Base-by-base conservation (phyloP, 129 eudicot genomes). In the Chrysanthemum makinoi region DNA sequence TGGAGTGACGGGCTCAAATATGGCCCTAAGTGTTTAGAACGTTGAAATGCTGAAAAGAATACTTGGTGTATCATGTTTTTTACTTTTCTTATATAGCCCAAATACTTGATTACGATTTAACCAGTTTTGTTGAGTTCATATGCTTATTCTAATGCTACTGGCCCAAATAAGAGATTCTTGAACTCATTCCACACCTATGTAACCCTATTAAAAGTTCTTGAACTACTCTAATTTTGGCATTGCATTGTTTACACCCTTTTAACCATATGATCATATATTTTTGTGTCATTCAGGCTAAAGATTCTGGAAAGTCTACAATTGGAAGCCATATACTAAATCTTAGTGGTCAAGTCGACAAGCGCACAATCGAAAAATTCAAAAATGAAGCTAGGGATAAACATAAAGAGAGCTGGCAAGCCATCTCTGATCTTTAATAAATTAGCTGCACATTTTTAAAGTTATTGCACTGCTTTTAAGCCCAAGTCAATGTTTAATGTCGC, bases 311-410 rank as follows among this genome's bases (percentile, higher is more conserved):
- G 80, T 92, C 96, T 35, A 86, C 96, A 14, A 86, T 74, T 70
- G 96, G 96, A 61, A 94, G 96, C 14, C 97, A 91, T 22, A 89
- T 81, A 76, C 83, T 92, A 22, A 86, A 84, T 62, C 96, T 92
- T 30, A 92, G 98, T 73, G 98, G 96, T 50, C 98, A 89, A 72
- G 96, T 92, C 67, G 98, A 92, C 75, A 96, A 92, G 11, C 89
- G 98, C 5, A 92, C 96, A 0, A 92, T 92, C 73, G 96, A 92
- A 50, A 92, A 92, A 47, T 89, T 88, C 58, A 96, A 92, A 77
- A 92, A 85, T 70, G 98, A 92, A 83, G 95, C 98, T 3, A 92
- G 83, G 77, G 96, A 92, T 19, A 91, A 91, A 72, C 82, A 87
- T 74, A 79, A 96, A 75, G 97, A 88, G 77, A 91, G 97, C 68